Evolutionary conservation across 345 rosid species (phyloP).

Genomic region (Citrus hindsii): DNA sequence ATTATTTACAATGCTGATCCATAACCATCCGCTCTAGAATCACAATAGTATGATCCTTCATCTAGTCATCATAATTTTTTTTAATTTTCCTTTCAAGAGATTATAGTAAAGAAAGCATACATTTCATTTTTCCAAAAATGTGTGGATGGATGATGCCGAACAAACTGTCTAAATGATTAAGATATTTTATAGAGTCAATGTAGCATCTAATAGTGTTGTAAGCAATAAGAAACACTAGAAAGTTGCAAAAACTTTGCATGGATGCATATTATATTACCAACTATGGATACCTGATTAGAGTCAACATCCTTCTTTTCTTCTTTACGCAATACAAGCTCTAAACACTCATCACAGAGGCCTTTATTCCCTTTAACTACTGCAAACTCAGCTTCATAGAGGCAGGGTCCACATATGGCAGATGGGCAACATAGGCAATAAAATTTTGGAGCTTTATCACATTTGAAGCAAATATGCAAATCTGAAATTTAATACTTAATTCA

Average conservation of each 20-base stretch:
- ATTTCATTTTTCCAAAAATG: not conserved
- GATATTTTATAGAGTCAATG: not conserved
- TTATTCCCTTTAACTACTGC: conserved; percentile 16
- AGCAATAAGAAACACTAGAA: not conserved
- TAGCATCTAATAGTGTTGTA: not conserved
- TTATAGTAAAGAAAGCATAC: not conserved
- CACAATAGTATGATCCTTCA: not conserved
- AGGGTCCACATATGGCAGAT: conserved; percentile 41
- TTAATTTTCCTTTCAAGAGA: not conserved
- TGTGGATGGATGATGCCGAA: not conserved
- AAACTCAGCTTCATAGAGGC: conserved; percentile 31
- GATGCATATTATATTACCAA: not conserved
- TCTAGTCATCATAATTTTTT: not conserved
- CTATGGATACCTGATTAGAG: conserved; percentile 30
- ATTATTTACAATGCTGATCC: not conserved
- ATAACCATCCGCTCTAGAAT: no score
- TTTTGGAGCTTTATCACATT: conserved; percentile 39
- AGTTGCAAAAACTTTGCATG: not conserved
- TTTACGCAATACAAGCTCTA: conserved; percentile 30
- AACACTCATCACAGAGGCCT: conserved; percentile 44
- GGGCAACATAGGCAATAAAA: conserved; percentile 53
- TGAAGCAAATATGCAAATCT: conserved; percentile 50
- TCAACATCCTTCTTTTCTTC: conserved; percentile 40
- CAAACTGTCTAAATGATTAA: not conserved
- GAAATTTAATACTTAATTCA: conserved; percentile 15